Evolutionary conservation across 371 early-diverging fungal species (phyloP).

Genomic region (Circinella minor): DNA sequence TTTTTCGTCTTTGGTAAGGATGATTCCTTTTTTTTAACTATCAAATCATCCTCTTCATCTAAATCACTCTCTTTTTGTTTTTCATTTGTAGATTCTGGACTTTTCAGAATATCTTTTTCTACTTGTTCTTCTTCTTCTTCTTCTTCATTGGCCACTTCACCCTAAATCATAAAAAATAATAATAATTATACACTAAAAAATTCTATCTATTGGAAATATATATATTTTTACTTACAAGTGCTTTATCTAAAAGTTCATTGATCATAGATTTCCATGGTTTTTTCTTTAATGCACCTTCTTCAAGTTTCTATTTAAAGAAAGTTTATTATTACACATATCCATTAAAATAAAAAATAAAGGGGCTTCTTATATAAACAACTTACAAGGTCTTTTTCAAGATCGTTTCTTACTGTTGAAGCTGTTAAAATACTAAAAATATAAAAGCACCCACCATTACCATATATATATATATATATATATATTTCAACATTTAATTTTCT

Average conservation of each 20-base stretch:
- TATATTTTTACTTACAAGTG: conserved; percentile 16
- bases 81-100: conserved; percentile 1
- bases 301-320: background rate
- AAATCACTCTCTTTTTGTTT: conserved; percentile 12
- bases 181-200: too few species aligned
- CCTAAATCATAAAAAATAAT: too few species aligned
- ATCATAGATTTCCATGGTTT: conserved; percentile 33
- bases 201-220: background rate
- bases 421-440: conserved; percentile 9
- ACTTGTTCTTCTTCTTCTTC: conserved; percentile 7
- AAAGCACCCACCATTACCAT: too few species aligned
- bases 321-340: background rate
- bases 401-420: background rate
- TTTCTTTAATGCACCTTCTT: conserved; percentile 28
- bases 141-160: conserved; percentile 10
- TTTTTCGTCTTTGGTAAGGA: background rate
- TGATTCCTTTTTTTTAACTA: background rate
- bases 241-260: conserved; percentile 28
- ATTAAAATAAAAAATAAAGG: too few species aligned
- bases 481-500: background rate
- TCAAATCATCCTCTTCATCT: background rate
- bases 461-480: too few species aligned
- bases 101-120: background rate
- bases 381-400: conserved; percentile 16
- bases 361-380: background rate